phyloP scores from a whole-genome alignment of 768 basidiomycete species.

The Lactarius evosmus region DNA sequence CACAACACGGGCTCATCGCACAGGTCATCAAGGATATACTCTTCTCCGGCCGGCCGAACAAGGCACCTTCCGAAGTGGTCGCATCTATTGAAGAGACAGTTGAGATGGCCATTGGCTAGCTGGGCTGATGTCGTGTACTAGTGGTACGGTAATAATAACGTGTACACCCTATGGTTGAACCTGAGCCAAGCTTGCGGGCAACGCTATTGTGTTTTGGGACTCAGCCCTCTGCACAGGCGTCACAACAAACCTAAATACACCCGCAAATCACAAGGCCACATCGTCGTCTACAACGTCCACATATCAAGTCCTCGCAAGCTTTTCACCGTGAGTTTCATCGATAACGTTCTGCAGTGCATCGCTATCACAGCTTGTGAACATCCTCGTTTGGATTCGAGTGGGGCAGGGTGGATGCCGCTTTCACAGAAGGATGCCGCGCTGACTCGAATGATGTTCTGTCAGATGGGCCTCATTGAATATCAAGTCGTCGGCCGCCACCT shows the following conservation, averaged over 20 bases:
- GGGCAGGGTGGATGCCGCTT: constrained; percentile 12
- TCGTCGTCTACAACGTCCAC: constrained; percentile 34
- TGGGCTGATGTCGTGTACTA: background rate
- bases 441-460: constrained; percentile 3
- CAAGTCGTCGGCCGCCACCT: constrained; percentile 98
- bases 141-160: constrained; percentile 11
- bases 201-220: constrained; percentile 2
- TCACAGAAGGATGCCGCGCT: constrained; percentile 17
- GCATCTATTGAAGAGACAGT: constrained; percentile 20
- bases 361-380: background rate
- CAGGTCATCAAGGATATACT: constrained; percentile 93
- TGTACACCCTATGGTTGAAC: background rate
- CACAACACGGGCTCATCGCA: constrained; percentile 89
- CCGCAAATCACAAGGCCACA: constrained; percentile 20
- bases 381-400: background rate
- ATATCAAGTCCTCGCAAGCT: constrained; percentile 20
- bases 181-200: background rate
- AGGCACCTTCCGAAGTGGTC: constrained; percentile 11
- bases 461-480: constrained; percentile 87
- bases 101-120: constrained; percentile 22
- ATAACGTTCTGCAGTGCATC: background rate
- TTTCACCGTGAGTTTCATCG: constrained; percentile 33
- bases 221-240: constrained; percentile 2
- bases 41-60: constrained; percentile 57
- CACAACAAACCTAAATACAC: constrained; percentile 25